Evolutionary conservation across 768 basidiomycete species (phyloP).

Genomic region (Brasilioporus rufonigricans): DNA sequence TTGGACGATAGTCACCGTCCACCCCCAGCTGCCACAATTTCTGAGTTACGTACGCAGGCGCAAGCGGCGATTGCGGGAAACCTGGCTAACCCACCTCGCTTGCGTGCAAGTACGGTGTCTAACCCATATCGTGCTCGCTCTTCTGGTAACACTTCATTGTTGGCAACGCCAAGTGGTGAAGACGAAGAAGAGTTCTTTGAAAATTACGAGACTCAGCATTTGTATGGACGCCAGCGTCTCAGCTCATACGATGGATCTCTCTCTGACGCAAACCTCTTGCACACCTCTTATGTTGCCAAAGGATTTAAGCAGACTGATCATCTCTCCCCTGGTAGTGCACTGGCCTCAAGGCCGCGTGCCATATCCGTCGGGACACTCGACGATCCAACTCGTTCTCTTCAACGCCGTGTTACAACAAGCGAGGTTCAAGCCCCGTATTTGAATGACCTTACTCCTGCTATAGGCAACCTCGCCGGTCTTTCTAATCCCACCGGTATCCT

Average conservation of each 20-base stretch:
- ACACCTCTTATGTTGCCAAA: conserved; percentile 63
- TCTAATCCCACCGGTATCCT: conserved; percentile 45
- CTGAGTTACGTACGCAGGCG: conserved; percentile 85
- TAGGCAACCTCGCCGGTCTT: conserved; percentile 29
- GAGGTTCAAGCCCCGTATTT: conserved; percentile 57
- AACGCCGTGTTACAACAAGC: conserved; percentile 58
- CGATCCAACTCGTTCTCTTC: conserved; percentile 68
- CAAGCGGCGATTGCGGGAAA: conserved; percentile 88
- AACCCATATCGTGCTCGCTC: conserved; percentile 81
- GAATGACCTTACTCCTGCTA: conserved; percentile 47
- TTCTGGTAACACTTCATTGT: conserved; percentile 55
- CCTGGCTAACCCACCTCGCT: conserved; percentile 72
- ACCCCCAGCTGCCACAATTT: conserved; percentile 82
- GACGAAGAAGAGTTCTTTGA: conserved; percentile 80
- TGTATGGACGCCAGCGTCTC: conserved; percentile 55
- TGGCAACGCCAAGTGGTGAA: conserved; percentile 59
- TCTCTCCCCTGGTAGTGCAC: conserved; percentile 45
- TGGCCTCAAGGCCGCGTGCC: conserved; percentile 64
- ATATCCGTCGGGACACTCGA: conserved; percentile 89
- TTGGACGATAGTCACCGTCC: conserved; percentile 77
- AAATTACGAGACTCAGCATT: conserved; percentile 42
- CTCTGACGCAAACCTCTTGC: conserved; percentile 49
- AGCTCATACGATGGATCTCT: conserved; percentile 58
- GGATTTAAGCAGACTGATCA: conserved; percentile 76
- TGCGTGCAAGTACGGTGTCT: conserved; percentile 90